Evolutionary conservation across 75 land plant genomes (phyloP), one percentile per base, ranked within the genome.

Genomic region (Picea glauca): DNA sequence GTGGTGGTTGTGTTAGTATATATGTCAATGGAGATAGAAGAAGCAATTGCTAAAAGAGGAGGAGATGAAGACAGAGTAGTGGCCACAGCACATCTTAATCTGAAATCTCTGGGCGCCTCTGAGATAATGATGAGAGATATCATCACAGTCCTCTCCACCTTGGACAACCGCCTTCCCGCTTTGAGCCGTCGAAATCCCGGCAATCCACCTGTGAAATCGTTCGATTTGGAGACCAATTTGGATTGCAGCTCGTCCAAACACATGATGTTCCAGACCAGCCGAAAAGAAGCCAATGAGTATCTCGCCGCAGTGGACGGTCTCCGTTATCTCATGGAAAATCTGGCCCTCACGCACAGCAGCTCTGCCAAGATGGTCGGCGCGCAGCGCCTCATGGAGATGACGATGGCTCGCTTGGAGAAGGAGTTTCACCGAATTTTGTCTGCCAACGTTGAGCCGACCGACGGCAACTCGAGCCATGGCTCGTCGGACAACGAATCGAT

Each of bases 381-480:
- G 73, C 84, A 78, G 31, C 72, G 74, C 38, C 66, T 80, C 1
- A 74, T 60, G 43, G 4, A 40, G 3, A 40, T 40, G 43, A 4
- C 43, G 43, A 40, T 40, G 43, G 43, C 43, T 4, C 43, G 43
- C 43, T 4, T 40, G 43, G 3, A 40, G 43, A 40, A 40, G 43
- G 43, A 40, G 4, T 40, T 40, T 40, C 3, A 3, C 3, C 43
- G 43, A 40, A 40, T 40, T 40, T 4, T 40, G 4, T 40, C 43
- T 65, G 74, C 75, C 43, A 78, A 64, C 17, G 23, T 56, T 2
- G 87, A 79, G 8, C 43, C 63, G 20, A 80, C 85, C 74, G 82
- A 82, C 26, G 20, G 77, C 60, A 20, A 78, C 81, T 33, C 33
- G 74, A 13, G 81, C 81, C 35, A 80, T 80, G 6, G 35, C 78